Evolutionary conservation across 352 stramenopile genomes (phyloP), one percentile per base, ranked within the genome.

Genomic region (Lagenidium giganteum): DNA sequence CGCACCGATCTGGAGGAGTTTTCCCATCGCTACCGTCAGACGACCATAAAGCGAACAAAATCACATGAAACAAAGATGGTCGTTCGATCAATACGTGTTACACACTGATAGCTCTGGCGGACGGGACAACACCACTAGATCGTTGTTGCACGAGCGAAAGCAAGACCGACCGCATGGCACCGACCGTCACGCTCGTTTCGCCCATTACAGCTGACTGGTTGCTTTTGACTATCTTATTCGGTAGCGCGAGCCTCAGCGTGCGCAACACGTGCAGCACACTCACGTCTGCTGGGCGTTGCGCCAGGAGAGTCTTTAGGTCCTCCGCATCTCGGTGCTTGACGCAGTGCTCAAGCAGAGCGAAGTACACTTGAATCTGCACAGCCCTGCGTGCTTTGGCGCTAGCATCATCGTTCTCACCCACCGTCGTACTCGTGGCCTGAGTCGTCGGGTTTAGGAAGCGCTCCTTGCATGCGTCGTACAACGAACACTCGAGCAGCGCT

Each of bases 291-390:
- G 79, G 79, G 32, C 86, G 86, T 11, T 65, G 50, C 47, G 50
- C 47, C 1, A 92, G 42, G 27, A 92, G 41, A 11, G 41, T 18
- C 37, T 74, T 62, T 16, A 92, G 53, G 20, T 83, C 71, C 3
- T 29, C 26, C 1, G 67, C 66, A 27, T 62, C 46, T 43, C 75
- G 64, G 33, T 76, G 47, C 6, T 53, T 49, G 4, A 89, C 63
- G 30, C 79, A 92, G 53, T 83, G 74, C 33, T 75, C 66, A 23
- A 92, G 40, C 37, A 88, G 37, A 14, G 63, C 55, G 35, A 92
- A 87, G 58, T 87, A 92, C 8, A 89, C 57, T 7, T 60, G 57
- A 26, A 61, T 54, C 1, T 36, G 29, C 32, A 51, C 43, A 13
- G 41, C 45, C 1, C 42, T 8, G 21, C 23, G 14, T 14, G 23